Base-by-base conservation (phyloP, 306 rosid genomes). In the Lathyrus aphaca region DNA sequence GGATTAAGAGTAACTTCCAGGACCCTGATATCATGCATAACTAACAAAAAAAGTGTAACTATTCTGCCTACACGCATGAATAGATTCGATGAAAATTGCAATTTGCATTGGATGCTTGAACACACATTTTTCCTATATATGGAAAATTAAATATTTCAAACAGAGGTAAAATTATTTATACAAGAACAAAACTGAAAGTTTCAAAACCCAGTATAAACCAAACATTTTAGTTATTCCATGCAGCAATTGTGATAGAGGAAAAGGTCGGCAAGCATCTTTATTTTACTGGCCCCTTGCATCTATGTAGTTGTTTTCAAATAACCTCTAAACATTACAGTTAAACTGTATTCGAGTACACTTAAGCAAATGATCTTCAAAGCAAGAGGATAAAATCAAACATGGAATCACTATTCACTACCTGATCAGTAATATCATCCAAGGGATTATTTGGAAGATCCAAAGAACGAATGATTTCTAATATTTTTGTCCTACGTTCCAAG, bases 401-500 rank as follows among this genome's bases (percentile, higher is more conserved):
- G 69, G 59, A 49, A 66, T 42, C 46, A 62, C 73, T 79, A 89
- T 97, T 42, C 46, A 62, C 73, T 79, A 89, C 99, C 99, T 91
- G 99, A 77, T 94, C 99, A 74, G 89, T 82, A 68, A 94, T 87
- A 81, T 94, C 99, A 75, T 94, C 99, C 84, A 94, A 74, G 69
- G 99, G 99, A 80, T 94, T 94, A 74, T 91, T 91, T 39, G 99
- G 99, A 79, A 94, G 97, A 84, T 82, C 84, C 91, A 94, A 80
- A 13, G 96, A 70, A 73, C 99, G 97, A 76, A 94, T 79, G 21
- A 88, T 85, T 74, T 80, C 89, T 82, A 86, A 66, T 46, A 91
- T 83, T 57, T 87, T 82, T 57, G 83, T 82, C 87, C 83, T 94
- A 17, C 97, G 97, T 70, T 83, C 92, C 78, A 80, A 68, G 59